phyloP scores from a whole-genome alignment of 495 filamentous ascomycete genomes.

The Penicillium canariense region DNA sequence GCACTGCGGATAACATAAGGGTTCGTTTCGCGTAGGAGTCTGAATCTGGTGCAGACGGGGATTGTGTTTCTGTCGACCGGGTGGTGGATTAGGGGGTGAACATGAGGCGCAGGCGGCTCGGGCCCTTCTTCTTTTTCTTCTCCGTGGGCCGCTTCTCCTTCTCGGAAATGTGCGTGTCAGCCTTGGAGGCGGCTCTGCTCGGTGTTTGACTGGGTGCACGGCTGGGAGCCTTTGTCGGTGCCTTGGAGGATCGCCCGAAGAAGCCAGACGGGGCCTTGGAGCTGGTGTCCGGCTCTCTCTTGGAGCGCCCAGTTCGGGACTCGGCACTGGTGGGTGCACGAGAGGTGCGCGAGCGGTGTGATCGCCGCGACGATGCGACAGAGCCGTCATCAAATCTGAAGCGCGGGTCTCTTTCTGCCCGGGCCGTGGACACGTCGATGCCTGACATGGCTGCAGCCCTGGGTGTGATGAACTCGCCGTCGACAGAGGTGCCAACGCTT shows the following conservation, averaged over 20 bases:
- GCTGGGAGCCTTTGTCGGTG: constrained; percentile 20
- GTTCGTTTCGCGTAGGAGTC: not conserved
- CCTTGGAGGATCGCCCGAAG: constrained; percentile 24
- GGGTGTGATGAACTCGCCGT: constrained; percentile 83
- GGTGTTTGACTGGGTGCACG: constrained; percentile 1
- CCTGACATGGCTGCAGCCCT: constrained; percentile 63
- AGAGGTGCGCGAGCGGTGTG: constrained; percentile 35
- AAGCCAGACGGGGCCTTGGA: constrained; percentile 16
- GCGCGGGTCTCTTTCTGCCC: constrained; percentile 34
- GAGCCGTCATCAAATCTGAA: constrained; percentile 42
- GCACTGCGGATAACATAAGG: not conserved
- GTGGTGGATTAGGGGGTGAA: constrained; percentile 35
- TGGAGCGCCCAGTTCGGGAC: constrained; percentile 11
- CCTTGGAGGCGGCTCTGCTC: constrained; percentile 12
- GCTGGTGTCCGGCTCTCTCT: constrained; percentile 19
- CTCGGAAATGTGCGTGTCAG: constrained; percentile 29
- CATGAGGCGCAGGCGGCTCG: constrained; percentile 45
- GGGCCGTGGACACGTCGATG: constrained; percentile 43
- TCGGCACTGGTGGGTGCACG: constrained; percentile 14
- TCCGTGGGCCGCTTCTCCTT: constrained; percentile 37
- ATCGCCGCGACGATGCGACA: constrained; percentile 38
- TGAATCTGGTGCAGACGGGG: not conserved
- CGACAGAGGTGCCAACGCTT: constrained; percentile 66
- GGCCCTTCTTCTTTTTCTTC: constrained; percentile 42
- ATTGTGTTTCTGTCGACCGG: not conserved